Evolutionary conservation across 345 rosid species (phyloP), one percentile per base, ranked within the genome.

Genomic region (Salix udensis): DNA sequence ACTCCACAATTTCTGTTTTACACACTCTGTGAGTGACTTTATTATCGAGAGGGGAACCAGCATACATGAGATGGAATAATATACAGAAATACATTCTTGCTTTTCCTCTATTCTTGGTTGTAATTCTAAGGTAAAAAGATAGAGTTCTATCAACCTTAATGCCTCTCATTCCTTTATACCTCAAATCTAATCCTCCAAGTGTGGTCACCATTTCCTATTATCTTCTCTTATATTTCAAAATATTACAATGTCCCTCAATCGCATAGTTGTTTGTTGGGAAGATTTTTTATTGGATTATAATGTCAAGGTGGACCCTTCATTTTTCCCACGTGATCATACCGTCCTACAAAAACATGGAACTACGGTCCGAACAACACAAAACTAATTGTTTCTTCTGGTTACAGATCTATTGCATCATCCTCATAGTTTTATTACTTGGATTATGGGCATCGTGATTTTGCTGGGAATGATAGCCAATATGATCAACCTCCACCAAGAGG

Each of bases 241-340:
- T 31, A 31, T 31, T 31, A 31, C 34, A 31, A 53, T 83, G n/a
- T 92, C 93, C 31, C 85, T 82, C 23, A 92, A 95, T 78, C 89
- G 89, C 3, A 90, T 94, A 11, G 96, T 28, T n/a, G 87, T 95
- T 7, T 95, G 90, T 76, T 94, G 95, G 95, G 97, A 93, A 83
- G 96, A 92, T 78, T 86, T 95, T 65, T 70, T 92, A 75, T 71
- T 91, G 76, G 91, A 87, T 72, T 67, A 70, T 7, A n/a, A 19
- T 26, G 72, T 94, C 53, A 91, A 90, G 67, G 97, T 82, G 65
- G 81, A 81, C 58, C 23, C 89, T 18, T 84, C 89, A 0, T 13
- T 80, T 72, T 89, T 91, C 37, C 93, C 94, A 1, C 87, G 82
- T 2, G 88, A 88, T 46, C 80, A 88, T 73, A 87, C 86, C 52